Evolutionary conservation across 2,329 filamentous ascomycete species (phyloP), one percentile per base, ranked within the genome.

Genomic region (Septoria linicola): DNA sequence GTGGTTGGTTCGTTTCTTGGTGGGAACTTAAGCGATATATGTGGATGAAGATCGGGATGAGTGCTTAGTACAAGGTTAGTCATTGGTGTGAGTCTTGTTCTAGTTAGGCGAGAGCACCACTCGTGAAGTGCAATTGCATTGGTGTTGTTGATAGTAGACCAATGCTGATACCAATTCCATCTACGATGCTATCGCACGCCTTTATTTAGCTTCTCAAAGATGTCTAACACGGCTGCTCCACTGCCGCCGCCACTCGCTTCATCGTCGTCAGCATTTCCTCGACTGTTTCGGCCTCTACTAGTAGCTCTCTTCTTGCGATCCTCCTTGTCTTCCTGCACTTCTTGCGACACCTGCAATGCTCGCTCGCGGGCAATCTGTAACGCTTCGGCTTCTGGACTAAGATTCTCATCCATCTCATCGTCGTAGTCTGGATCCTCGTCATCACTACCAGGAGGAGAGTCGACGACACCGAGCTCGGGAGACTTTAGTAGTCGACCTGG

Each of bases 401-500:
- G 51, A n/a, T 50, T 51, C n/a, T 60, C 60, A 14, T 55, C 50
- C 8, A 35, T 27, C 3, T 42, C 44, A 6, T 56, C 44, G 7
- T 63, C 60, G 7, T 64, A 60, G n/a, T 63, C 64, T 11, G 17
- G 41, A 14, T 41, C 57, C 14, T 63, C 62, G 19, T 63, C 61
- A n/a, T 61, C 58, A 19, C 50, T 55, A 23, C 50, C 50, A 19
- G 44, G 39, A n/a, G 65, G 63, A 2, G 56, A 59, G 44, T 67
- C 64, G 3, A 67, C 58, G 5, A 60, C 60, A 16, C 60, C 54
- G 13, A 68, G 51, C 5, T 66, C 61, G 2, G 68, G 68, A 4
- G 64, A 67, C 51, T 68, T 67, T 25, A 70, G 53, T 8, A 70
- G 36, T 3, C 64, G 58, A 73, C 25, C 80, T 76, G 11, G 62